Base-by-base conservation (phyloP, 1,139 yeast genomes). In the Spencermartinsiella ligniputridi region DNA sequence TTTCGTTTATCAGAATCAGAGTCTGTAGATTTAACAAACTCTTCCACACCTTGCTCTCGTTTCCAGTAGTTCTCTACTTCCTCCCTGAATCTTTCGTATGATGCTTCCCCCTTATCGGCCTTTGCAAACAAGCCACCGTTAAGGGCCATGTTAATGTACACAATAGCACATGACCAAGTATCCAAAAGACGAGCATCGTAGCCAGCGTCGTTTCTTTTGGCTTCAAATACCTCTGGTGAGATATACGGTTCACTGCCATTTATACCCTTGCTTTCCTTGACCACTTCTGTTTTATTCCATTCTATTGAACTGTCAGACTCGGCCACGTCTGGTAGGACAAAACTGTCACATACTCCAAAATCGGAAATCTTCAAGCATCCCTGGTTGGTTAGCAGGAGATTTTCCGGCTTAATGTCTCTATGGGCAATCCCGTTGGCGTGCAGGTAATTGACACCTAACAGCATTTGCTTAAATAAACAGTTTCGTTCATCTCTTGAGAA, bases 71-170 rank as follows among this genome's bases (percentile, higher is more conserved):
- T 41, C 30, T 53, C 49, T 17, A 56, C 35, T 34, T 55, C 60
- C 12, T 41, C 44, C 37, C 46, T 43, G 41, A 52, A 56, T 42
- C 50, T 44, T 20, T 36, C 47, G 46, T 56, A 65, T 18, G 58
- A 50, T 18, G 47, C 40, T 39, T 64, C 67, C 22, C 50, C 51
- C 25, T 45, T 44, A 29, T 49, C 57, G 12, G 69, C 69, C 39
- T 56, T 57, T 22, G 52, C 49, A 44, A 64, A 65, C 11, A 65
- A 56, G 12, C 60, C 61, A 1, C 67, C 68, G 16, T 63, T 63
- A 34, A 53, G 57, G n/a, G 63, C 53, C 92, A 89, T 83, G 13
- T 95, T 94, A 85, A 88, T 82, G 62, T 84, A 88, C 32, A 88
- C 86, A 2, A 79, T 68, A 1, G 85, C 86, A 50, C 81, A 72